phyloP scores from a whole-genome alignment of 164 flowering plant genomes.

The Amborella trichopoda region DNA sequence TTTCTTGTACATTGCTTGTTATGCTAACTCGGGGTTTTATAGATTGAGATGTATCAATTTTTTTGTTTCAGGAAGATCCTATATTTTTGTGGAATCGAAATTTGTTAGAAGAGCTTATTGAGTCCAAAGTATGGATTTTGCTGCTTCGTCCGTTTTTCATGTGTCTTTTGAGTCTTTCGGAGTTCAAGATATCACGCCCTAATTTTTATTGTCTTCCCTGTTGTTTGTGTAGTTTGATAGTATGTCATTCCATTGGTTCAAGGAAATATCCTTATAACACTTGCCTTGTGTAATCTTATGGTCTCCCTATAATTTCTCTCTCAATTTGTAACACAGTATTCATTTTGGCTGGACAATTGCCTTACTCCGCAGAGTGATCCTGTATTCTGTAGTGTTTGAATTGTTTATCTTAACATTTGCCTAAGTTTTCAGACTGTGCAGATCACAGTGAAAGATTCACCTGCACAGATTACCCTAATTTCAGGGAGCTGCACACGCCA shows the following conservation, averaged over 20 bases:
- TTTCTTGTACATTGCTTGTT: not conserved
- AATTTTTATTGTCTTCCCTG: not conserved
- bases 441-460: constrained; percentile 42
- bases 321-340: no score
- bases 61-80: constrained; percentile 78
- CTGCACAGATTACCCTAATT: constrained; percentile 47
- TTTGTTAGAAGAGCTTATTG: constrained; percentile 88
- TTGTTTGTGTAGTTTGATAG: constrained; percentile 61
- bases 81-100: constrained; percentile 88
- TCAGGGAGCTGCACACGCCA: constrained; percentile 96
- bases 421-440: constrained; percentile 62
- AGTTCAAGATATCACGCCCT: no score
- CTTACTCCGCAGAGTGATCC: no score
- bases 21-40: constrained; percentile 9
- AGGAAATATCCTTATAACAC: constrained; percentile 83
- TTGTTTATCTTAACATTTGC: constrained; percentile 39
- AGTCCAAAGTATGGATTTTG: constrained; percentile 52
- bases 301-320: no score
- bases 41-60: constrained; percentile 2
- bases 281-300: constrained; percentile 1
- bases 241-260: constrained; percentile 81
- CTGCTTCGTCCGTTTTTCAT: constrained; percentile 2
- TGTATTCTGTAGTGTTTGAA: not conserved
- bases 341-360: no score
- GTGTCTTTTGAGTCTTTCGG: not conserved